phyloP scores from a whole-genome alignment of 2,329 filamentous ascomycete genomes.

The Lojkania enalia region DNA sequence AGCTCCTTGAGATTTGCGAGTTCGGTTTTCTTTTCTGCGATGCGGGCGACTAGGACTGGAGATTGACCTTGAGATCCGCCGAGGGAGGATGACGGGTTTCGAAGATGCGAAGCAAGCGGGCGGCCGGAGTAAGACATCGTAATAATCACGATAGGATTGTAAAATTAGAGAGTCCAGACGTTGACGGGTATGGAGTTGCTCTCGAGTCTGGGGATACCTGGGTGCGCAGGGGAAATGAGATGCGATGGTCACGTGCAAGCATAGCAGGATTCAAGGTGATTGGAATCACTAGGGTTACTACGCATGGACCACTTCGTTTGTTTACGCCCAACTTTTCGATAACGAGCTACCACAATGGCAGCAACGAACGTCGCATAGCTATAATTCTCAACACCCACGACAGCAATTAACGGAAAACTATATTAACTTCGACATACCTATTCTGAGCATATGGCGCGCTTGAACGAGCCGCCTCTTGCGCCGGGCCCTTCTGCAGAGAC shows the following conservation, averaged over 20 bases:
- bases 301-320: conserved; percentile 5
- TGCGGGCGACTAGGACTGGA: conserved; percentile 70
- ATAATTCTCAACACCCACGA: conserved; percentile 11
- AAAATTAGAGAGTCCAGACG: no score
- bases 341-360: conserved; percentile 26
- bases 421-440: conserved; percentile 41
- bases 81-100: conserved; percentile 55
- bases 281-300: not conserved
- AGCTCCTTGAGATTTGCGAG: conserved; percentile 78
- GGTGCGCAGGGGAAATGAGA: no score
- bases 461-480: conserved; percentile 69
- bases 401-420: conserved; percentile 21
- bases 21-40: conserved; percentile 84
- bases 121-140: conserved; percentile 39
- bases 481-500: conserved; percentile 61
- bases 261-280: no score
- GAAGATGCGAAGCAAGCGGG: conserved; percentile 66
- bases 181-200: no score
- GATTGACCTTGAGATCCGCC: conserved; percentile 61
- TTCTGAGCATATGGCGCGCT: conserved; percentile 69
- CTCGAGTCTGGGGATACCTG: no score
- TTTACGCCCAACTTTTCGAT: conserved; percentile 42
- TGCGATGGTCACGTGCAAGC: no score
- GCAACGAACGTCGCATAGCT: conserved; percentile 31
- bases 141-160: no score